Evolutionary conservation across 139 green algal genomes (phyloP).

Genomic region (Zygnema cylindricum): DNA sequence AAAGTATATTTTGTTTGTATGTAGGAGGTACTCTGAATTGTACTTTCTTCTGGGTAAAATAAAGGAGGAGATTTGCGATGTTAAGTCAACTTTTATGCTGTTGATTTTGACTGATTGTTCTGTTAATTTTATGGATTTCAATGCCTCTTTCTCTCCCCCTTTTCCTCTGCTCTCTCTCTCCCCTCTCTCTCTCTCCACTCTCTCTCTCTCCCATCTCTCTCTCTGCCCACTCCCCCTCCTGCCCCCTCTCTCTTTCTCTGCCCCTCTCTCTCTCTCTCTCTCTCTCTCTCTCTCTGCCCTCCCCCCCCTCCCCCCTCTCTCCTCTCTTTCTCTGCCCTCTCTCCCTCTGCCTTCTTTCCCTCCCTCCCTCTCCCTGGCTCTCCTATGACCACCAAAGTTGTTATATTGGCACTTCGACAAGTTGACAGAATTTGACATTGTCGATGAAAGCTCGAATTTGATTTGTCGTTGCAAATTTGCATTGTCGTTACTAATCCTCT

Average conservation of each 20-base stretch:
- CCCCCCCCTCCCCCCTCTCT: not conserved
- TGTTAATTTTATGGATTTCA: not conserved
- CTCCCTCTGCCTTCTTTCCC: slow-evolving; percentile 8
- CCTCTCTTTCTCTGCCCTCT: slow-evolving; percentile 2
- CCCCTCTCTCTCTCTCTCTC: not conserved
- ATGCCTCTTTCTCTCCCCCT: slow-evolving; percentile 28
- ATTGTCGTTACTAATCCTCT: too few species aligned
- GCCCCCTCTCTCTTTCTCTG: not conserved
- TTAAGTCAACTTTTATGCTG: slow-evolving; percentile 11
- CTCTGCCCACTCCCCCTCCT: too few species aligned
- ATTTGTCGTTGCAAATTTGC: too few species aligned
- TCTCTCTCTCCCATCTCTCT: not conserved
- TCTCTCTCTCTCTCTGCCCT: not conserved
- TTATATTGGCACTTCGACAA: too few species aligned
- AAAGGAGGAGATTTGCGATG: too few species aligned
- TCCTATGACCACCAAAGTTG: slow-evolving; percentile 17
- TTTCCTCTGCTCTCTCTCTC: slow-evolving; percentile 33
- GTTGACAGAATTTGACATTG: too few species aligned
- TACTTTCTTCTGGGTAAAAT: not conserved
- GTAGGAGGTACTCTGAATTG: slow-evolving; percentile 27
- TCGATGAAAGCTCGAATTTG: too few species aligned
- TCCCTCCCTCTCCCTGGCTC: slow-evolving; percentile 24
- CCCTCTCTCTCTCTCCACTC: slow-evolving; percentile 4
- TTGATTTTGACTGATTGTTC: not conserved
- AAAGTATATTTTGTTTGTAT: not conserved